Conservation (phyloP, 192 early-diverging fungal genomes). For the Umbelopsis sp. region DNA sequence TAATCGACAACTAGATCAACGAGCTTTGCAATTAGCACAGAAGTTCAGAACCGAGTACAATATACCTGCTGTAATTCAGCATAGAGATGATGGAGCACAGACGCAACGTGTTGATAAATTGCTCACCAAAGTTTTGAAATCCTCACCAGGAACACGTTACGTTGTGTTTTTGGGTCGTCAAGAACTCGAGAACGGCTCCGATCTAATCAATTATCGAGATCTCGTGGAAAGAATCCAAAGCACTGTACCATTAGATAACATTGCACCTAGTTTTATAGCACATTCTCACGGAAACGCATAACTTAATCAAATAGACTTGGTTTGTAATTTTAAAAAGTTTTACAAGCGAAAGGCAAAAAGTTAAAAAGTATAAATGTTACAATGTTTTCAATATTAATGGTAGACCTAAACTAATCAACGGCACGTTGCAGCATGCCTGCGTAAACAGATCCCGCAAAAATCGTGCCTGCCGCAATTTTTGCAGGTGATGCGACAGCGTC, state of each 20-base stretch:
- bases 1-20: neutral
- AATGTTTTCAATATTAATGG: too few species aligned
- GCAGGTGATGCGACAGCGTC: neutral
- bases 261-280: neutral
- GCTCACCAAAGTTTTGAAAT: neutral
- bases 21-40: neutral
- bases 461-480: constrained; percentile 8
- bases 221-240: neutral
- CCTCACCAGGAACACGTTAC: constrained; percentile 1
- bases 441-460: neutral
- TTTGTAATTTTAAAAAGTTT: neutral
- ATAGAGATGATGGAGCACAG: neutral
- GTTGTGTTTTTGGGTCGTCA: neutral
- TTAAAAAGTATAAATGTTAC: neutral
- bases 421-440: constrained; percentile 10
- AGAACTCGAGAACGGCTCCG: neutral
- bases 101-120: constrained; percentile 5
- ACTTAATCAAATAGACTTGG: neutral
- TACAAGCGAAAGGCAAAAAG: neutral
- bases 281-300: neutral
- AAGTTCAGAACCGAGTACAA: neutral
- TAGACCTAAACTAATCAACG: too few species aligned
- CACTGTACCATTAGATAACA: neutral
- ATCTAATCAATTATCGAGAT: constrained; percentile 5
- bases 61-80: constrained; percentile 14